Conservation (phyloP, 1,284 basidiomycete genomes). For the Anthracocystis panici-leucophaei region DNA sequence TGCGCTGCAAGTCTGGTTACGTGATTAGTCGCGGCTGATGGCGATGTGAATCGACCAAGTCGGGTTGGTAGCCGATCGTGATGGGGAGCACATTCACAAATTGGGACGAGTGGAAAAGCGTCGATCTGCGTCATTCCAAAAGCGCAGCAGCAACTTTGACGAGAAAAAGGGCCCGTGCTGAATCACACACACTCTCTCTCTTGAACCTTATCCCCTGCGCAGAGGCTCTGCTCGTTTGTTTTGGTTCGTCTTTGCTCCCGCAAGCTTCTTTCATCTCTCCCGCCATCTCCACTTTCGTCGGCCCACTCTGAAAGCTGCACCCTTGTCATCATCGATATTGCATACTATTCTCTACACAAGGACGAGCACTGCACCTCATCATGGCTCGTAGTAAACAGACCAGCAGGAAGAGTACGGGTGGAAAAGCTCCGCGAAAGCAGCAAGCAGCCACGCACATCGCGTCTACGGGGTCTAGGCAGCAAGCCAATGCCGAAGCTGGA, state of each 20-base stretch:
- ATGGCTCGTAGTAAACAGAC: conserved; percentile 7
- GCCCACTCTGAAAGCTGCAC: neutral
- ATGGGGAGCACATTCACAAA: too few relatives aligned
- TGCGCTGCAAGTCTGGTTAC: too few relatives aligned
- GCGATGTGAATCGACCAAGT: too few relatives aligned
- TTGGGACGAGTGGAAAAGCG: neutral
- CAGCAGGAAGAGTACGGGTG: conserved; percentile 8
- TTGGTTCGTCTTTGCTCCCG: neutral
- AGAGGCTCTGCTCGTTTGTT: neutral
- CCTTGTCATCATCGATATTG: too few relatives aligned
- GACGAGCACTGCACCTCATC: too few relatives aligned
- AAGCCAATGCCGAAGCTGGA: neutral
- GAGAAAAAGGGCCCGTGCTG: neutral
- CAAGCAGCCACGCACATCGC: too few relatives aligned
- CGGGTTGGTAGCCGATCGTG: too few relatives aligned
- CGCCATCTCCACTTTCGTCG: neutral
- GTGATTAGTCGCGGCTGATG: too few relatives aligned
- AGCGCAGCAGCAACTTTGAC: neutral
- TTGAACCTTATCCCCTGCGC: neutral
- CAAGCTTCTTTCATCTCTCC: neutral
- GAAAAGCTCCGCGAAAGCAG: conserved; percentile 1
- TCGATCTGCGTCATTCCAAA: conserved; percentile 2
- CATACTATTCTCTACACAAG: too few relatives aligned
- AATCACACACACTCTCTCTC: neutral
- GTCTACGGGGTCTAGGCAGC: too few relatives aligned